Evolutionary conservation across 495 filamentous ascomycete species (phyloP).

Genomic region (Lasiosphaeris hirsuta): DNA sequence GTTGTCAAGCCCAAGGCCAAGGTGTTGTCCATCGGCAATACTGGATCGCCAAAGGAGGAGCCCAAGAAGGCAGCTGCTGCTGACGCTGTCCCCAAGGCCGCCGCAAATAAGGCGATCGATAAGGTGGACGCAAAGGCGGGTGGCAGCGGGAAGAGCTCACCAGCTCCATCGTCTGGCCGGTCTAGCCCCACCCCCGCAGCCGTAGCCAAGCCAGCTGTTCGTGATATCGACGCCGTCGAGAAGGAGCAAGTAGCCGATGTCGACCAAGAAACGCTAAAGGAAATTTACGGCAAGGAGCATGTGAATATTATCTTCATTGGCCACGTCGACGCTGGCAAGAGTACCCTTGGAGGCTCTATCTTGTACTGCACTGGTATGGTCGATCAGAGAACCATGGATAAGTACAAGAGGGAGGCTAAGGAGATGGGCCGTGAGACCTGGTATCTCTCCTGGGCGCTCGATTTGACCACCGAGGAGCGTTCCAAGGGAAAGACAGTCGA

Average conservation of each 20-base stretch:
- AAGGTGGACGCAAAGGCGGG: constrained; percentile 73
- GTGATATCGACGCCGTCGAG: constrained; percentile 77
- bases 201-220: constrained; percentile 50
- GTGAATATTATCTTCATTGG: constrained; percentile 98
- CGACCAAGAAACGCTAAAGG: constrained; percentile 84
- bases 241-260: constrained; percentile 87
- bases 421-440: constrained; percentile 94
- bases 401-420: constrained; percentile 95
- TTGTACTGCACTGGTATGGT: constrained; percentile 96
- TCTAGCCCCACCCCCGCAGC: constrained; percentile 62
- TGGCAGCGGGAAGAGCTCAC: constrained; percentile 68
- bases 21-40: constrained; percentile 57
- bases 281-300: constrained; percentile 98
- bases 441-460: constrained; percentile 97
- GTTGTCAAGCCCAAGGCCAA: constrained; percentile 58
- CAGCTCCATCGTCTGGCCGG: constrained; percentile 72
- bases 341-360: constrained; percentile 88
- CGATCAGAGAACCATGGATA: constrained; percentile 96
- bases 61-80: constrained; percentile 38
- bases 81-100: constrained; percentile 57
- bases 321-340: constrained; percentile 97
- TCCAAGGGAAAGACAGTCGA: constrained; percentile 98
- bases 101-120: constrained; percentile 68
- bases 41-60: constrained; percentile 36
- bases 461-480: constrained; percentile 93